Evolutionary conservation across 1,284 basidiomycete species (phyloP).

Genomic region (Apiotrichum akiyoshidainum): DNA sequence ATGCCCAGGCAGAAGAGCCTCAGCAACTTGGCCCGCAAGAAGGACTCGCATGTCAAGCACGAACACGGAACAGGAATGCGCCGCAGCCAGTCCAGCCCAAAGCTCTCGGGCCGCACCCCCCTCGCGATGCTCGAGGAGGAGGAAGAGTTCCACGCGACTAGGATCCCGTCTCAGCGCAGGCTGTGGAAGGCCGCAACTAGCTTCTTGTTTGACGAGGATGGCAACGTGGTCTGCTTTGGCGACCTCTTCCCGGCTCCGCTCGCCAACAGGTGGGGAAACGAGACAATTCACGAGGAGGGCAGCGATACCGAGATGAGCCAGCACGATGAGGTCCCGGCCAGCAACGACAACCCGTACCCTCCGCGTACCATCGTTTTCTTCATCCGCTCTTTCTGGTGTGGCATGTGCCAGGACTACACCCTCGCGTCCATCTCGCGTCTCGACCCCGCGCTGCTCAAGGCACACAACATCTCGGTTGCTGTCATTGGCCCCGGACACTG

Average conservation of each 20-base stretch:
- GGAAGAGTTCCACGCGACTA: constrained; percentile 30
- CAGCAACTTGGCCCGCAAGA: not conserved
- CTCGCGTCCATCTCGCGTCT: constrained; percentile 39
- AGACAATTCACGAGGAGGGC: not conserved
- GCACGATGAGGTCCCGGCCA: no score
- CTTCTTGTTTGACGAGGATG: constrained; percentile 44
- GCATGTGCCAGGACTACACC: constrained; percentile 49
- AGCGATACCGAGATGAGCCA: not conserved
- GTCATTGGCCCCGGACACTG: constrained; percentile 45
- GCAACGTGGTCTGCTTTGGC: constrained; percentile 37
- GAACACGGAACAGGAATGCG: not conserved
- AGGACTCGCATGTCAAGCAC: not conserved
- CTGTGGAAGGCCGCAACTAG: constrained; percentile 43
- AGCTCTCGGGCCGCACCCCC: not conserved
- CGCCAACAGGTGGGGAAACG: not conserved
- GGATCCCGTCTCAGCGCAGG: constrained; percentile 29
- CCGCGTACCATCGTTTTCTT: constrained; percentile 44
- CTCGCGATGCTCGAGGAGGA: constrained; percentile 11
- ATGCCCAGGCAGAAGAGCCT: not conserved
- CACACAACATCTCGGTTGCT: constrained; percentile 39
- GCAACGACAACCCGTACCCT: not conserved
- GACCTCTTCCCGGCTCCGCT: constrained; percentile 33
- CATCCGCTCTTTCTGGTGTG: constrained; percentile 49
- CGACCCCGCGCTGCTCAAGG: constrained; percentile 37
- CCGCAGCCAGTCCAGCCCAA: not conserved